A percentile compares a stretch with the other conserved stretches of the same genome.
phyloP scores from a whole-genome alignment of 2,329 filamentous ascomycete species.

The Aspergillus niger region DNA sequence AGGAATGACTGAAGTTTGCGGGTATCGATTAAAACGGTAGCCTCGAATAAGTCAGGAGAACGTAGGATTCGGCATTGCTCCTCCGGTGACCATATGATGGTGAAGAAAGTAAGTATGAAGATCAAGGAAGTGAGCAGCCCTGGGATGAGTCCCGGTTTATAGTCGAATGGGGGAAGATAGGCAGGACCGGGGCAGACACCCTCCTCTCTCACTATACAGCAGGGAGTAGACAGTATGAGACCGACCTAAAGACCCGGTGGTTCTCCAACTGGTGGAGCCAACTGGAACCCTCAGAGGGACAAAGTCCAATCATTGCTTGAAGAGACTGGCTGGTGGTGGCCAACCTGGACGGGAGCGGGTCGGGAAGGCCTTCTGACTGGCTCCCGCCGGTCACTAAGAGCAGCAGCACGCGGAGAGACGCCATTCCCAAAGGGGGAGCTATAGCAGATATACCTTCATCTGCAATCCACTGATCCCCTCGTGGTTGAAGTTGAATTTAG shows the following conservation, averaged over 20 bases:
- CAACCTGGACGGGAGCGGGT: slow-evolving; percentile 6
- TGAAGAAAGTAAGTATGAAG: neutral
- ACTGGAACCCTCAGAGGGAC: neutral
- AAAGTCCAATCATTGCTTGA: slow-evolving; percentile 12
- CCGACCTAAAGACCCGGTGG: neutral
- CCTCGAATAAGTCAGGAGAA: too few relatives aligned
- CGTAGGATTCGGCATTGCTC: neutral
- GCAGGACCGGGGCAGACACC: neutral
- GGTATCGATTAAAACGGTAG: neutral
- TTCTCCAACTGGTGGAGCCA: neutral
- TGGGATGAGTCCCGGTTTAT: slow-evolving; percentile 14
- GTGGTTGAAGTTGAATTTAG: neutral
- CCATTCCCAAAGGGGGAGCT: slow-evolving; percentile 41
- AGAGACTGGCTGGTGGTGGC: slow-evolving; percentile 4
- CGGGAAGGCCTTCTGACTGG: slow-evolving; percentile 14
- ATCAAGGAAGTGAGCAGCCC: slow-evolving; percentile 2
- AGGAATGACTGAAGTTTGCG: neutral
- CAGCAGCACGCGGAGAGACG: slow-evolving; percentile 16
- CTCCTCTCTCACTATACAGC: neutral
- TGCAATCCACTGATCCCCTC: slow-evolving; percentile 30
- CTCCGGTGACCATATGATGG: neutral
- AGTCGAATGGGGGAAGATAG: slow-evolving; percentile 1
- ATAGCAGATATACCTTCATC: slow-evolving; percentile 3
- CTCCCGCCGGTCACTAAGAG: slow-evolving; percentile 6
- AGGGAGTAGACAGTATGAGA: neutral